Evolutionary conservation across 2,329 filamentous ascomycete genomes (phyloP), one percentile per base, ranked within the genome.

Genomic region (Fusarium sp.): DNA sequence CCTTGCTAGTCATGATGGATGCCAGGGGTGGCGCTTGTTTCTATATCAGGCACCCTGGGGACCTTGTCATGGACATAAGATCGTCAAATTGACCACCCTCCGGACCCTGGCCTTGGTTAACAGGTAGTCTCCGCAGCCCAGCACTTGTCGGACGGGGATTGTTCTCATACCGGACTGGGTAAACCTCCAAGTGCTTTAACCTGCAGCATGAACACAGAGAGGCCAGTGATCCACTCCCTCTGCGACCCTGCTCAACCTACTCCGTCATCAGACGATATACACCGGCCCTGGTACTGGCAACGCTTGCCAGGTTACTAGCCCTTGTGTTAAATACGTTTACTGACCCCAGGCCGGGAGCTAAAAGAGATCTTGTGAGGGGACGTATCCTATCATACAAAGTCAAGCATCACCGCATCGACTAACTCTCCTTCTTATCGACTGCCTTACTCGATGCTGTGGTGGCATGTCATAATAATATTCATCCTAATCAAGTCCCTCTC

Each of bases 41-140:
- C 83, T 84, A 85, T 84, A 85, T 84, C 81, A 79, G 80, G 82
- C 78, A 82, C 78, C 78, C 76, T 68, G 54, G 65, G 77, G 75
- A 77, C 80, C 80, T 84, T 84, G 82, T 61, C 47, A 65, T 65
- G 41, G 60, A 83, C 84, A 86, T 87, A 86, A 86, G 83, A 86
- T 85, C 82, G 79, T 80, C 84, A 84, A 86, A 85, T 86, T 86
- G 86, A 86, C 84, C 83, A 81, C 82, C 80, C 81, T 83, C 82
- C 81, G 80, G 78, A 79, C 80, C 68, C 73, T 72, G 63, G 65
- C 62, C 49, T 63, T 60, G 64, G 62, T 62, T 69, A 69, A 70
- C 80, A 78, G 80, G 75, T 81, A 81, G 71, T 74, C 72, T 74
- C 74, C 69, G 71, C 64, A 75, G 57, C 71, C 66, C 58, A 72